These are phyloP conservation scores for Boletus semigastroideus DNA, from an alignment of 1,284 basidiomycete genomes.

Conservation along the genomic window DNA sequence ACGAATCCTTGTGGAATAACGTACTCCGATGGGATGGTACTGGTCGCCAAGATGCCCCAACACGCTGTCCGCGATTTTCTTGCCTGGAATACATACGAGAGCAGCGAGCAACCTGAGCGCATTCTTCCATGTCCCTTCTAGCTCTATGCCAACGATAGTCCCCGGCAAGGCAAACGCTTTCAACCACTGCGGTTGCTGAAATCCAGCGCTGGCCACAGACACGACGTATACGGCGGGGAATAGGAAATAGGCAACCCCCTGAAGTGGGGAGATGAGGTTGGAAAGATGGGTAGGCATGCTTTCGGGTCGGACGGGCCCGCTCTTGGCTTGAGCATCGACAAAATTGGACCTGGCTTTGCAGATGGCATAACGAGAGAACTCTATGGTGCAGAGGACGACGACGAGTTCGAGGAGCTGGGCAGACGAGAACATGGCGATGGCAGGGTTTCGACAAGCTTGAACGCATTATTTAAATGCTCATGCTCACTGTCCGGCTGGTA, in stretches of 20 bases:
- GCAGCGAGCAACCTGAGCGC: conserved; percentile 2
- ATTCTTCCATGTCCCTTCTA: not conserved
- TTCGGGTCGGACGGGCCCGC: conserved; percentile 19
- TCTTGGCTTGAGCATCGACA: conserved; percentile 13
- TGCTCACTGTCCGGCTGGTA: no score
- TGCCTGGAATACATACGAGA: no score
- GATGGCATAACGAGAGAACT: not conserved
- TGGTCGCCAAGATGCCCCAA: no score
- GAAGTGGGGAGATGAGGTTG: conserved; percentile 18
- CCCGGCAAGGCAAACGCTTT: conserved; percentile 2
- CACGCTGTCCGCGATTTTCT: no score
- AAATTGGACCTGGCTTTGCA: not conserved
- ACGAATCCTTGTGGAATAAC: no score
- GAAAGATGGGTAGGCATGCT: conserved; percentile 10
- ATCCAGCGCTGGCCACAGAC: conserved; percentile 11
- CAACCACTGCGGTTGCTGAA: conserved; percentile 31
- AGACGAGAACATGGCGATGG: conserved; percentile 6
- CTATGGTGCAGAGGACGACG: conserved; percentile 7
- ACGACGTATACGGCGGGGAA: conserved; percentile 16
- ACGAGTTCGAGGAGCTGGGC: conserved; percentile 25
- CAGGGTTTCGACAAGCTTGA: no score
- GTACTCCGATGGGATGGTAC: no score
- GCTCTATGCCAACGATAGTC: not conserved
- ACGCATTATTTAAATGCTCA: no score
- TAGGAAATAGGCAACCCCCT: conserved; percentile 9